These are phyloP conservation scores for Bryum argenteum DNA, from an alignment of 225 moss, liverwort and hornwort genomes.

Conservation along the genomic window DNA sequence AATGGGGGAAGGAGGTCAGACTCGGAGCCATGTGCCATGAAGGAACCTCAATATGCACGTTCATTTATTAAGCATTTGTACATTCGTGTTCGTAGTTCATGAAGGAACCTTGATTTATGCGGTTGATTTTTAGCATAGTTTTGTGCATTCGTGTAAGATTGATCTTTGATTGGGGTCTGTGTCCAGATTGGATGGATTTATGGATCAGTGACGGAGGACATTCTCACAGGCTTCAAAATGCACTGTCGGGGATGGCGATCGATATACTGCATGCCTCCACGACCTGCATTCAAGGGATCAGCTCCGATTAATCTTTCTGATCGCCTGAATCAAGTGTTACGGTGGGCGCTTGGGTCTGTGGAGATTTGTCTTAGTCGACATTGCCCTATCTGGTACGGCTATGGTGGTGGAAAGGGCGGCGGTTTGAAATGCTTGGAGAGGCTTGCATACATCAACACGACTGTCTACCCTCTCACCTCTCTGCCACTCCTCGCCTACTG, in stretches of 20 bases:
- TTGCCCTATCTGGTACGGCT: constrained; percentile 86
- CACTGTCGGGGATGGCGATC: constrained; percentile 88
- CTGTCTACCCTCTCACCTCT: constrained; percentile 75
- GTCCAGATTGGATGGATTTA: constrained; percentile 93
- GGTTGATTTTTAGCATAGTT: too few species aligned
- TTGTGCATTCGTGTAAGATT: background rate
- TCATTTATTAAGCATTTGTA: background rate
- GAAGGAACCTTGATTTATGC: background rate
- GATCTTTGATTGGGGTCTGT: background rate
- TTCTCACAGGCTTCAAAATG: constrained; percentile 90
- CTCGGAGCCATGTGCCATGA: background rate
- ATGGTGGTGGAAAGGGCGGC: constrained; percentile 59
- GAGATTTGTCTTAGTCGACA: constrained; percentile 81
- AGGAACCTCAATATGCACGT: background rate
- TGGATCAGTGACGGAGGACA: constrained; percentile 87
- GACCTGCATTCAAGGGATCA: constrained; percentile 80
- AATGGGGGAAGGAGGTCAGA: constrained; percentile 85
- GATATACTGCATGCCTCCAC: constrained; percentile 75
- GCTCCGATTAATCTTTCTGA: constrained; percentile 70
- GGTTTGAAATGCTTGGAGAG: constrained; percentile 77
- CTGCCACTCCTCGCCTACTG: constrained; percentile 83
- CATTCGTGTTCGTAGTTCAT: background rate
- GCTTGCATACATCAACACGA: constrained; percentile 80
- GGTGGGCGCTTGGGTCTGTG: constrained; percentile 84
- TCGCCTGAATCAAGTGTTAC: constrained; percentile 79